Evolutionary conservation across 2,329 filamentous ascomycete species (phyloP).

Genomic region (Colletotrichum truncatum): DNA sequence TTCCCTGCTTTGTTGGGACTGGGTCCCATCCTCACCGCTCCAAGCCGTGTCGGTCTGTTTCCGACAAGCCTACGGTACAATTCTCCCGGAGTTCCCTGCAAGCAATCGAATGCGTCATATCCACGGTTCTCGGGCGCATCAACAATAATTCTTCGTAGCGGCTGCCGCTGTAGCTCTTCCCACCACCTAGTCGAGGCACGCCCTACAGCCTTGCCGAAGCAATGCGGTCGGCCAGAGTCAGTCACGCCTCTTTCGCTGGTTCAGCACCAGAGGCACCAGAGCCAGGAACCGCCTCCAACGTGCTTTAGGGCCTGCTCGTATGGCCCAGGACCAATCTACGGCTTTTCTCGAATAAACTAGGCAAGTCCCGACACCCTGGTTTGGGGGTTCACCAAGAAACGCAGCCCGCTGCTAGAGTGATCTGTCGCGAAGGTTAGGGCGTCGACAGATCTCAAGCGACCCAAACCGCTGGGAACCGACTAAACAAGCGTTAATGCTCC

Average conservation of each 20-base stretch:
- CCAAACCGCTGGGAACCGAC: slow-evolving; percentile 31
- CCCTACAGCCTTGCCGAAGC: not conserved
- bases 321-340: slow-evolving; percentile 25
- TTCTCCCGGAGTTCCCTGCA: not conserved
- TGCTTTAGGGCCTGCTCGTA: slow-evolving; percentile 16
- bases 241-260: not conserved
- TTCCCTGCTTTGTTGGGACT: not conserved
- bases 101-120: slow-evolving; percentile 1
- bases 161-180: not conserved
- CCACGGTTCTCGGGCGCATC: not conserved
- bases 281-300: slow-evolving; percentile 21
- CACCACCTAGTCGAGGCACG: not conserved
- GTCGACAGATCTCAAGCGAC: slow-evolving; percentile 34
- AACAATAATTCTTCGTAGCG: not conserved
- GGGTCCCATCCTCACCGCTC: slow-evolving; percentile 9
- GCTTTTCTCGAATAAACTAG: slow-evolving; percentile 30
- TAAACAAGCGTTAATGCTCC: slow-evolving; percentile 31
- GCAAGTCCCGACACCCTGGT: slow-evolving; percentile 31
- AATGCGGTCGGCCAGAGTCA: not conserved
- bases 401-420: slow-evolving; percentile 32
- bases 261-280: not conserved
- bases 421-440: slow-evolving; percentile 33
- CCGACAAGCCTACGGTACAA: not conserved
- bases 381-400: slow-evolving; percentile 33
- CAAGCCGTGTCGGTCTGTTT: slow-evolving; percentile 19